Percentiles rank a stretch among this genome's conserved stretches.
These are phyloP conservation scores for Neckera pumila DNA, from an alignment of 225 moss, liverwort and hornwort genomes.

Conservation along the genomic window DNA sequence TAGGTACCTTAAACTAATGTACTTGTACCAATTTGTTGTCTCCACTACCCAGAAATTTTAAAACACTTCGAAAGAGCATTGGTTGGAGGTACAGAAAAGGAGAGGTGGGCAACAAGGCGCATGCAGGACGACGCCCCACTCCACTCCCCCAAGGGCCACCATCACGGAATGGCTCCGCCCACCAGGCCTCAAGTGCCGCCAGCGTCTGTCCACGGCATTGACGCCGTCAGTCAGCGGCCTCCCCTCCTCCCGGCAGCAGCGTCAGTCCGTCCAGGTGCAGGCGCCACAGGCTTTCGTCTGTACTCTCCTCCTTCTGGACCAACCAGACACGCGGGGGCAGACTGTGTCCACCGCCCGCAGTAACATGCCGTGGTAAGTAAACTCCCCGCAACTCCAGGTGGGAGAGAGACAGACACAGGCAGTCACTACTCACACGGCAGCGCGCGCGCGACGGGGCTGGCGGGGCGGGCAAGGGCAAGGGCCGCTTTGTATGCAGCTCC, in stretches of 20 bases:
- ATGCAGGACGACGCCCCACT: neutral
- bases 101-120: neutral
- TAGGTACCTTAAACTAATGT: neutral
- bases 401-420: neutral
- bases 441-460: neutral
- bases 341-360: conserved; percentile 1
- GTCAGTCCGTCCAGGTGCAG: neutral
- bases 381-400: neutral
- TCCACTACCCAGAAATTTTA: neutral
- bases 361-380: conserved; percentile 2
- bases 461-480: neutral
- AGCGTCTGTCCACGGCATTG: neutral
- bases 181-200: no score
- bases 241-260: neutral
- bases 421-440: neutral
- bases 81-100: neutral
- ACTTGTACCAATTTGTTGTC: neutral
- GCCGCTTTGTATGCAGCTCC: neutral
- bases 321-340: neutral
- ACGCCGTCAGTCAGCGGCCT: neutral
- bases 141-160: neutral
- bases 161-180: no score
- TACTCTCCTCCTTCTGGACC: neutral
- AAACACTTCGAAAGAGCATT: neutral
- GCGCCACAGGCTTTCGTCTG: neutral